phyloP scores from a whole-genome alignment of 352 stramenopile species.

The Pythium sukuiense region DNA sequence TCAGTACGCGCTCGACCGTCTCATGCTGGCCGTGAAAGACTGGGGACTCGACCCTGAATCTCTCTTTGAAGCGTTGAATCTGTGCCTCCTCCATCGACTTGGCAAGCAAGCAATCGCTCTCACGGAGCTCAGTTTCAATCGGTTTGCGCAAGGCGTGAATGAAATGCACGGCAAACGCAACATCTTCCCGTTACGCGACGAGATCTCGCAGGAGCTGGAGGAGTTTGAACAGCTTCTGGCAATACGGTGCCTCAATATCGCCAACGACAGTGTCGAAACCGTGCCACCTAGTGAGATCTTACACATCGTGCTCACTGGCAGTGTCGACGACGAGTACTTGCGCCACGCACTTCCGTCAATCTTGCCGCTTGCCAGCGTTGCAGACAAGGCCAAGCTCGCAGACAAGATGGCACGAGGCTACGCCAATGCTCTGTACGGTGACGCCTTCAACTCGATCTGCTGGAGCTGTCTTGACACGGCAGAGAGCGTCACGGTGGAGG shows the following conservation, averaged over 20 bases:
- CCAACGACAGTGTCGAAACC: conserved; percentile 37
- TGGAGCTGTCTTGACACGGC: conserved; percentile 69
- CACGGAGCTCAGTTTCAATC: conserved; percentile 55
- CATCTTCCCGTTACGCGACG: conserved; percentile 52
- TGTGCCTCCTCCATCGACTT: conserved; percentile 52
- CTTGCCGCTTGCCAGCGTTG: conserved; percentile 55
- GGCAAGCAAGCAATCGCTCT: conserved; percentile 40
- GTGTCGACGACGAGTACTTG: conserved; percentile 57
- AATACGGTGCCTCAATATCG: conserved; percentile 61
- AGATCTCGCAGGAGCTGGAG: conserved; percentile 70
- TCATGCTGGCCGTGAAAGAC: conserved; percentile 67
- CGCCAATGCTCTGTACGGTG: conserved; percentile 50
- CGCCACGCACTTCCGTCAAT: conserved; percentile 58
- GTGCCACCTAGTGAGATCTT: conserved; percentile 59
- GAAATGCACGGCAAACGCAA: conserved; percentile 48
- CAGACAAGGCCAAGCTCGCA: conserved; percentile 55
- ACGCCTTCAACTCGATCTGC: conserved; percentile 64
- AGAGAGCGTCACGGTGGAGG: conserved; percentile 67
- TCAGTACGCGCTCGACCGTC: conserved; percentile 50
- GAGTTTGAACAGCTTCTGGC: conserved; percentile 65
- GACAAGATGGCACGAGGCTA: conserved; percentile 53
- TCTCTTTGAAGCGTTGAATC: conserved; percentile 66
- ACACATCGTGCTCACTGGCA: conserved; percentile 50
- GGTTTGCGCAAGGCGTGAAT: conserved; percentile 55
- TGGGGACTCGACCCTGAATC: conserved; percentile 65